Conservation (phyloP, 2,329 filamentous ascomycete genomes). For the Coniosporium tulheliwenetii region DNA sequence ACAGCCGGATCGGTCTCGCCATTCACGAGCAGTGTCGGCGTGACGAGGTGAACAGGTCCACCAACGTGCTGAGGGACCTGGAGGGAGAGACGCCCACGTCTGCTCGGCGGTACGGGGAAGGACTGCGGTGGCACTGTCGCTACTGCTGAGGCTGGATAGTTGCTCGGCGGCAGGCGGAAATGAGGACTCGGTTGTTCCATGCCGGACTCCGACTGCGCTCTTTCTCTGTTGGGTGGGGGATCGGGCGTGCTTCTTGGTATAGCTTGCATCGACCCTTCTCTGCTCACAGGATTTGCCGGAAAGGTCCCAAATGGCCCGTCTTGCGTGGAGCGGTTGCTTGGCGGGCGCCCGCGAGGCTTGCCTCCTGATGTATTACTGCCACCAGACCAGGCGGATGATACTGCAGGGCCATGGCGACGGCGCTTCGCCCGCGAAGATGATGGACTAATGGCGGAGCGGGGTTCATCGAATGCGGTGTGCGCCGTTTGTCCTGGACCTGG, state of each 20-base stretch:
- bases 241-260: conserved; percentile 24
- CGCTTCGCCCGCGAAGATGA: conserved; percentile 9
- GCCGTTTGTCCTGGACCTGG: conserved; percentile 27
- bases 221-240: conserved; percentile 26
- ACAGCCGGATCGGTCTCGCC: conserved; percentile 19
- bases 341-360: conserved; percentile 66
- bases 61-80: conserved; percentile 48
- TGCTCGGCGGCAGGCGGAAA: conserved; percentile 12
- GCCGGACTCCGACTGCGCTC: conserved; percentile 21
- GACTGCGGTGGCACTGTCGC: conserved; percentile 11
- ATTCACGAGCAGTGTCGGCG: conserved; percentile 39
- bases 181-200: conserved; percentile 12
- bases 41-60: conserved; percentile 47
- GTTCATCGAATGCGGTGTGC: conserved; percentile 39
- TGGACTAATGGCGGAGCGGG: conserved; percentile 54
- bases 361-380: conserved; percentile 45
- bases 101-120: conserved; percentile 12
- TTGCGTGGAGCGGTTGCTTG: conserved; percentile 50
- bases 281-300: conserved; percentile 41
- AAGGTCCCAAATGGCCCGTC: conserved; percentile 57
- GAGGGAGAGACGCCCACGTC: conserved; percentile 39
- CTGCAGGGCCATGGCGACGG: conserved; percentile 65
- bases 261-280: conserved; percentile 30
- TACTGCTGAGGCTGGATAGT: conserved; percentile 6
- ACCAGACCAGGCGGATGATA: conserved; percentile 80